These are phyloP conservation scores for Fraxinus paxiana DNA, from an alignment of 305 asterid genomes.

Conservation along the genomic window DNA sequence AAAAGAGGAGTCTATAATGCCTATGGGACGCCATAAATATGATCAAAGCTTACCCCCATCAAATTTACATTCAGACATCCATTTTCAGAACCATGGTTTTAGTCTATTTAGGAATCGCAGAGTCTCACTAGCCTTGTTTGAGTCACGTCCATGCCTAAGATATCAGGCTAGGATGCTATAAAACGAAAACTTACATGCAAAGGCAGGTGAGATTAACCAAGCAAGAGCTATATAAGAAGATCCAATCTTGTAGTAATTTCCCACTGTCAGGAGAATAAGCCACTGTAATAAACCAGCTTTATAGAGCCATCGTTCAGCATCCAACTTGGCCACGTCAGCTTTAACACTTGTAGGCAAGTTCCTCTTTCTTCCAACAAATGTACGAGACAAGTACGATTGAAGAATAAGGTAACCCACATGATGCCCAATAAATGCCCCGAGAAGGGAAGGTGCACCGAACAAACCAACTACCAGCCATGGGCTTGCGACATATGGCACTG, in stretches of 20 bases:
- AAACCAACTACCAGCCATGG: conserved; percentile 78
- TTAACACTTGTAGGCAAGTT: conserved; percentile 45
- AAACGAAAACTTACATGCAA: conserved; percentile 74
- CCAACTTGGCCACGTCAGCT: conserved; percentile 66
- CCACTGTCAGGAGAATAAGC: conserved; percentile 66
- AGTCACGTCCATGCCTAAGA: background rate
- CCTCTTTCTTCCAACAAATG: conserved; percentile 38
- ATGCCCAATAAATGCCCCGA: conserved; percentile 88
- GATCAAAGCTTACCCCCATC: background rate
- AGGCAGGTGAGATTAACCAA: conserved; percentile 89
- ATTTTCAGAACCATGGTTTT: background rate
- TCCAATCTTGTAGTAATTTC: conserved; percentile 68
- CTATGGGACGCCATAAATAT: background rate
- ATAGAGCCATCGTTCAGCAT: conserved; percentile 91
- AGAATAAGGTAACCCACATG: conserved; percentile 64
- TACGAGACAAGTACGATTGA: conserved; percentile 43
- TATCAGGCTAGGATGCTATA: conserved; percentile 5
- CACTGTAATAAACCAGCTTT: conserved; percentile 85
- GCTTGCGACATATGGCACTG: conserved; percentile 68
- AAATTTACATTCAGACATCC: background rate
- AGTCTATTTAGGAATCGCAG: background rate
- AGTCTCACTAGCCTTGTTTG: background rate
- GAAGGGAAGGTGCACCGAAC: conserved; percentile 84
- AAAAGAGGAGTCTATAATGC: background rate
- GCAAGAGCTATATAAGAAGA: conserved; percentile 73